Evolutionary conservation across 1,284 basidiomycete genomes (phyloP).

Genomic region (Moesziomyces globuligerus): DNA sequence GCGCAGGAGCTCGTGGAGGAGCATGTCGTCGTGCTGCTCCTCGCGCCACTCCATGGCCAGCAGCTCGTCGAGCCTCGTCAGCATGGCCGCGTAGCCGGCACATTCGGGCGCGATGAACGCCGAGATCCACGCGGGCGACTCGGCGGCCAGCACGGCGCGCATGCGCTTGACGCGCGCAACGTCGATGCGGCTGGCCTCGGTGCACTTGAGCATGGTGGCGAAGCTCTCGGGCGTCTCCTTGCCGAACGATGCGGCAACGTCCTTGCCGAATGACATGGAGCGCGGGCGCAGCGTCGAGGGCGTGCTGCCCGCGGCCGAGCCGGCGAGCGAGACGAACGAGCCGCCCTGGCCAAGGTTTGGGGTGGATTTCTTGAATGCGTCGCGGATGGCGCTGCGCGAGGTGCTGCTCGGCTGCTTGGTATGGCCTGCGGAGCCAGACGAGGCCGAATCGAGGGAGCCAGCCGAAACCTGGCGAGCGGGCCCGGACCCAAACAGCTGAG

Average conservation of each 20-base stretch:
- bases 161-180: constrained; percentile 50
- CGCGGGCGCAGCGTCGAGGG: constrained; percentile 12
- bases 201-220: constrained; percentile 53
- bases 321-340: constrained; percentile 36
- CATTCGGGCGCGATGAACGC: constrained; percentile 77
- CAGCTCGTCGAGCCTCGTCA: constrained; percentile 88
- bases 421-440: constrained; percentile 11
- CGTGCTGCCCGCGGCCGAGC: constrained; percentile 14
- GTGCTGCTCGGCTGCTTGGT: constrained; percentile 13
- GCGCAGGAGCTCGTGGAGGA: constrained; percentile 88
- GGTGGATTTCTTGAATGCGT: constrained; percentile 37
- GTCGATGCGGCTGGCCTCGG: constrained; percentile 42
- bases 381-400: constrained; percentile 24
- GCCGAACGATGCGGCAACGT: constrained; percentile 24
- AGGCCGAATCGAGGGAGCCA: constrained; percentile 23
- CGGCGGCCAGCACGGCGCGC: constrained; percentile 60
- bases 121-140: constrained; percentile 80
- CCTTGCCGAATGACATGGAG: constrained; percentile 43
- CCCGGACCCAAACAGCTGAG: constrained; percentile 39
- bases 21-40: constrained; percentile 95
- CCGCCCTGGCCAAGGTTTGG: constrained; percentile 44
- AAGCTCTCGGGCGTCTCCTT: constrained; percentile 51
- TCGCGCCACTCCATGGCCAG: constrained; percentile 97
- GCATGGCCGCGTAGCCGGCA: constrained; percentile 85
- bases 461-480: constrained; percentile 32